phyloP scores from a whole-genome alignment of 768 basidiomycete genomes.

The Erythrobasidium yunnanense region DNA sequence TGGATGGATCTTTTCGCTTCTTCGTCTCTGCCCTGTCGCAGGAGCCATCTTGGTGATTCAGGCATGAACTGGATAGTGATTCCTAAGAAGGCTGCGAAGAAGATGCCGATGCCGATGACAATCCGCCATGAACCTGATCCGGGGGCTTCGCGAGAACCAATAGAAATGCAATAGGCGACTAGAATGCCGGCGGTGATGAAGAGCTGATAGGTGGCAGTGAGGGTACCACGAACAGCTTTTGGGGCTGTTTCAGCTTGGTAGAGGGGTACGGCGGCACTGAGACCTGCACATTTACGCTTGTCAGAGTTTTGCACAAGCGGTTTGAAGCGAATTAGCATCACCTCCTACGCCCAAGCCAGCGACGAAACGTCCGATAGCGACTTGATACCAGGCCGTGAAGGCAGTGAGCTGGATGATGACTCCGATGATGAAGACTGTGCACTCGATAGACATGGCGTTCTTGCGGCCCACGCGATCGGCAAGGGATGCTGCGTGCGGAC shows the following conservation, averaged over 20 bases:
- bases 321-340: conserved; percentile 44
- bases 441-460: conserved; percentile 57
- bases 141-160: conserved; percentile 51
- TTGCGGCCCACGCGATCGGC: conserved; percentile 59
- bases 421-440: conserved; percentile 52
- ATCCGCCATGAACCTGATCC: conserved; percentile 53
- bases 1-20: conserved; percentile 47
- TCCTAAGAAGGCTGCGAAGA: conserved; percentile 56
- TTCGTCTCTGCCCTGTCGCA: conserved; percentile 46
- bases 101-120: conserved; percentile 51
- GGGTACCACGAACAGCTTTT: conserved; percentile 57
- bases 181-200: conserved; percentile 54
- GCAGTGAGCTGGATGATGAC: conserved; percentile 54
- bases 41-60: conserved; percentile 55
- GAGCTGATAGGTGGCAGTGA: conserved; percentile 51
- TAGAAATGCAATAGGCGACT: conserved; percentile 56
- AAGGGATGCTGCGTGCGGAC: conserved; percentile 30
- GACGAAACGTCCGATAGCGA: conserved; percentile 43
- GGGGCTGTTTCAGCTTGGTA: conserved; percentile 47
- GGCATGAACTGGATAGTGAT: conserved; percentile 61
- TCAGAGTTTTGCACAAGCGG: too few species aligned
- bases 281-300: too few species aligned
- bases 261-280: conserved; percentile 55
- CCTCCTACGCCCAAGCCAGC: conserved; percentile 60
- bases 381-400: conserved; percentile 53